phyloP scores from a whole-genome alignment of 805 yeast species.

The Yarrowia deformans region DNA sequence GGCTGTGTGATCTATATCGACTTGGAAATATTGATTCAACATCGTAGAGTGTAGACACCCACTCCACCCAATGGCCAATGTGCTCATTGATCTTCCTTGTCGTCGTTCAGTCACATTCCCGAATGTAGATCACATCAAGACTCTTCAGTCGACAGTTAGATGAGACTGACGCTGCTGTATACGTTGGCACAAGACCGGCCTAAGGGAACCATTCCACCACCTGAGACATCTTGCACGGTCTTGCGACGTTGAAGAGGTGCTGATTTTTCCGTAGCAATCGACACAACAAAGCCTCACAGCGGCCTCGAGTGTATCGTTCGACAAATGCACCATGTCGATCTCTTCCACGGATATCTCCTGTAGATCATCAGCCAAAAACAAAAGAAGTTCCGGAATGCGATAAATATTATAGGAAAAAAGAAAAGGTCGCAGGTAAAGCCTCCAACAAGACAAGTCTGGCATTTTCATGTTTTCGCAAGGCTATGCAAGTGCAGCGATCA shows the following conservation, averaged over 20 bases:
- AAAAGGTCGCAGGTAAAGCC: background rate
- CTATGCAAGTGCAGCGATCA: too few relatives aligned
- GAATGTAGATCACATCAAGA: background rate
- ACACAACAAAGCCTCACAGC: background rate
- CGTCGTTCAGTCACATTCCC: background rate
- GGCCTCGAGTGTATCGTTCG: slow-evolving; percentile 17
- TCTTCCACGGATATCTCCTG: slow-evolving; percentile 26
- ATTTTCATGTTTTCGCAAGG: too few relatives aligned
- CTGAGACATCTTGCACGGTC: background rate
- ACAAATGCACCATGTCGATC: slow-evolving; percentile 7
- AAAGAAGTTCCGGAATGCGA: slow-evolving; percentile 8
- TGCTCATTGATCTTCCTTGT: slow-evolving; percentile 10
- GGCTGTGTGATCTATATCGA: too few relatives aligned
- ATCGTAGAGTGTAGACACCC: too few relatives aligned
- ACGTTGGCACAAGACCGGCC: too few relatives aligned
- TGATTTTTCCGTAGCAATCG: background rate
- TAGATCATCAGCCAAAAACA: slow-evolving; percentile 14
- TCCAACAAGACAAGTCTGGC: background rate
- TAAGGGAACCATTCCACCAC: background rate
- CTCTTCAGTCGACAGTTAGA: too few relatives aligned
- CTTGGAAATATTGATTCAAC: too few relatives aligned
- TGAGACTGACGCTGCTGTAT: too few relatives aligned
- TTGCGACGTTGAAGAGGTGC: too few relatives aligned
- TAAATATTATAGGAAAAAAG: background rate
- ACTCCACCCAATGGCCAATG: slow-evolving; percentile 3